Conservation (phyloP, 106 monocot species). For the Dactylorhiza incarnata region DNA sequence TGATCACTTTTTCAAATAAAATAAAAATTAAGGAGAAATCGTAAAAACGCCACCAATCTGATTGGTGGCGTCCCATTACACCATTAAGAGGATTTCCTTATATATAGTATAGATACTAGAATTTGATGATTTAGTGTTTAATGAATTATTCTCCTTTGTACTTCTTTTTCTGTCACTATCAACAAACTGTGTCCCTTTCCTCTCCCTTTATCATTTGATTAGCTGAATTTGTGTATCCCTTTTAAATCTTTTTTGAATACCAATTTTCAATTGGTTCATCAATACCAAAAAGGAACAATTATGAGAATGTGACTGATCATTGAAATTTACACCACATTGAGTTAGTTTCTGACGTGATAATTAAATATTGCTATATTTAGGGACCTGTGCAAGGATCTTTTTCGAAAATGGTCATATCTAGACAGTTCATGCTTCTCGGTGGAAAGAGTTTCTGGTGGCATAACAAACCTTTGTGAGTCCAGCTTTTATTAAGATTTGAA, state of each 20-base stretch:
- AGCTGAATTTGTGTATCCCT: neutral
- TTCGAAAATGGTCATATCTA: slow-evolving; percentile 60
- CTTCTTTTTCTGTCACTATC: too few relatives aligned
- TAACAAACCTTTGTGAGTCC: slow-evolving; percentile 95
- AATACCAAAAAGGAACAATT: too few relatives aligned
- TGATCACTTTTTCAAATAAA: too few relatives aligned
- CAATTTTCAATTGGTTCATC: too few relatives aligned
- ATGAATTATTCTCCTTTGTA: too few relatives aligned
- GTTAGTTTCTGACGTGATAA: neutral
- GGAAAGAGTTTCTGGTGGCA: slow-evolving; percentile 84
- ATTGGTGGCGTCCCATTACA: too few relatives aligned
- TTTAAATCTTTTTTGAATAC: neutral
- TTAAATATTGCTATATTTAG: slow-evolving; percentile 27
- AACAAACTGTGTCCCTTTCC: neutral
- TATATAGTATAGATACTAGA: too few relatives aligned
- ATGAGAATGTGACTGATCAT: too few relatives aligned
- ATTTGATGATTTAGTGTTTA: too few relatives aligned
- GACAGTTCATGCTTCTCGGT: slow-evolving; percentile 56
- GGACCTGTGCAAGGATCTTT: slow-evolving; percentile 69
- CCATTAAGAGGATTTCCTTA: too few relatives aligned
- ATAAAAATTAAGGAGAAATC: too few relatives aligned
- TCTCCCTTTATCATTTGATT: neutral
- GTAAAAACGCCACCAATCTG: too few relatives aligned
- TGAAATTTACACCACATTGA: neutral
- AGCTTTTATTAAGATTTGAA: slow-evolving; percentile 1